These are phyloP conservation scores for Candida xiaguanensis DNA, from an alignment of 805 yeast species.

Conservation along the genomic window DNA sequence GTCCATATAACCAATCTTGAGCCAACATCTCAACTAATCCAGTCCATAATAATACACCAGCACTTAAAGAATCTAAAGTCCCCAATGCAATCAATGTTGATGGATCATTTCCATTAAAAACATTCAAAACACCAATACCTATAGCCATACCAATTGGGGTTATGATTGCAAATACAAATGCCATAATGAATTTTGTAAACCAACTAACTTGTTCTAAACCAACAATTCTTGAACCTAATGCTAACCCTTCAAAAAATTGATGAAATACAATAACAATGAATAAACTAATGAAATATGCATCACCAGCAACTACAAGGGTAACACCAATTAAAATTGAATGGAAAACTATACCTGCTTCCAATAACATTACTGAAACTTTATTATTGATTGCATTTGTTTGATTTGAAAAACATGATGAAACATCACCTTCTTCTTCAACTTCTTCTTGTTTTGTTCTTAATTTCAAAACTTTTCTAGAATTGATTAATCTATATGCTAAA, in stretches of 20 bases:
- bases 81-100: constrained; percentile 29
- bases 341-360: constrained; percentile 29
- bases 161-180: constrained; percentile 16
- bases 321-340: constrained; percentile 29
- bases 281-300: constrained; percentile 23
- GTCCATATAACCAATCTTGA: constrained; percentile 26
- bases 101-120: constrained; percentile 27
- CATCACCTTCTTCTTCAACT: constrained; percentile 4
- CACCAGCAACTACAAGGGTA: constrained; percentile 27
- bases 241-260: constrained; percentile 30
- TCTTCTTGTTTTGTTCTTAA: neutral
- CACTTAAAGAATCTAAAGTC: constrained; percentile 30
- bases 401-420: constrained; percentile 2
- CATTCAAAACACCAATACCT: constrained; percentile 24
- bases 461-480: constrained; percentile 3
- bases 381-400: constrained; percentile 10
- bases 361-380: constrained; percentile 13
- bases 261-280: constrained; percentile 30
- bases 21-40: constrained; percentile 30
- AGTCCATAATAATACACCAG: constrained; percentile 30
- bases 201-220: constrained; percentile 10
- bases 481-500: constrained; percentile 12
- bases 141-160: constrained; percentile 33
- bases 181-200: constrained; percentile 17
- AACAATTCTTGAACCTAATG: constrained; percentile 25